Base-by-base conservation (phyloP, 2,329 filamentous ascomycete species). In the Chrysoporthe austroafricana region DNA sequence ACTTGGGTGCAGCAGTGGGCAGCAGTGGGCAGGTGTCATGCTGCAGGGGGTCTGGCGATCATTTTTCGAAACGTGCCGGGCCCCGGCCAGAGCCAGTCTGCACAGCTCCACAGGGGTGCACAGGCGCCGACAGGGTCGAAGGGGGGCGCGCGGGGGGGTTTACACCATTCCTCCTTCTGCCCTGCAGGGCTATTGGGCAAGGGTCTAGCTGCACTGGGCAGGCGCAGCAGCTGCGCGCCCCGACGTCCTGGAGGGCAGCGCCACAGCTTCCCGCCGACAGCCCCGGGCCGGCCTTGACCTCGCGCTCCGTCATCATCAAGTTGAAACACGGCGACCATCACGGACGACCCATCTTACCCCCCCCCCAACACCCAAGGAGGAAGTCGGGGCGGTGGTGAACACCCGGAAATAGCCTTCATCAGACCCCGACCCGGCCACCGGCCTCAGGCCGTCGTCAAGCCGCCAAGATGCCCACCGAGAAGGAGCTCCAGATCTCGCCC, bases 401-500 rank as follows among this genome's bases (percentile, higher is more conserved):
- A 21, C 7, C 58, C 18, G 52, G 58, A 32, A 46, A 34, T 58
- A 57, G 58, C 4, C 39, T 34, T 34, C 18, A 26, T 36, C 52
- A 56, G n/a, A 26, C 6, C 42, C 11, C n/a, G 26, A 21, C 18
- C 26, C 32, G 13, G n/a, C 39, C 9, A 21, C 8, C 26, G 26
- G 11, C 21, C 64, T 32, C 54, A 32, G 21, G 46, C 21, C 57
- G 36, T 26, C 42, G 9, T 32, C 13, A 44, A 39, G 56, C 54
- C 34, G 26, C 11, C 57, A 81, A 74, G 66, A 92, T 92, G 88
- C 79, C 87, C 67, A 87, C 90, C 72, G 92, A 96, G 83, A 86
- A 86, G 67, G 89, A 94, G 73, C 83, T 91, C 71, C 89, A 92
- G 75, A 90, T 94, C 76, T 83, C 87, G 69, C 92, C 93, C 39